A percentile compares a stretch with the other conserved stretches of the same genome.
phyloP scores from a whole-genome alignment of 148 eudicot genomes.

The Polygonum maritimum region DNA sequence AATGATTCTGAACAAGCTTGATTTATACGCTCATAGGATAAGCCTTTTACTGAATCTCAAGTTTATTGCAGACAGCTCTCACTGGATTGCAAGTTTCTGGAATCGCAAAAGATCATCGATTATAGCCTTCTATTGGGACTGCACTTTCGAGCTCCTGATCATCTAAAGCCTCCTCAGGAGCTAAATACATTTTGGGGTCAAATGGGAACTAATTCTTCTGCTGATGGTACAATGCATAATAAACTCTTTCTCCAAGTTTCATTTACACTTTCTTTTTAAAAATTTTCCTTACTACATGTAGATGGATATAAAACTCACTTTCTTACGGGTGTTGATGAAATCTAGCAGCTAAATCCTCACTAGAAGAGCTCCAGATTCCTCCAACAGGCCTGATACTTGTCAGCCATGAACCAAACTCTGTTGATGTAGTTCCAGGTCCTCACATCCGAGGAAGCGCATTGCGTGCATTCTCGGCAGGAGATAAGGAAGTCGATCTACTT shows the following conservation, averaged over 20 bases:
- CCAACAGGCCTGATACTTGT: conserved; percentile 79
- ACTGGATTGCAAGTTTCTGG: conserved; percentile 69
- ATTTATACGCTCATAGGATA: background rate
- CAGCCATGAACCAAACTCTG: conserved; percentile 73
- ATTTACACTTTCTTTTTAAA: too few species aligned
- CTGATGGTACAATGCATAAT: conserved; percentile 10
- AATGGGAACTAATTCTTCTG: conserved; percentile 23
- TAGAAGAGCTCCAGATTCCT: conserved; percentile 47
- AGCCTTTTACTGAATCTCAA: background rate
- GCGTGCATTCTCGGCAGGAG: conserved; percentile 71
- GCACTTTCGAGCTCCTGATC: conserved; percentile 79
- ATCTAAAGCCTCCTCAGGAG: conserved; percentile 52
- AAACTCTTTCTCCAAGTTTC: background rate
- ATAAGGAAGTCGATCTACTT: conserved; percentile 82
- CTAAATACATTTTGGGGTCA: conserved; percentile 23
- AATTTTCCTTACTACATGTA: too few species aligned
- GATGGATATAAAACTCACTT: background rate
- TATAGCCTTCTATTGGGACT: conserved; percentile 39
- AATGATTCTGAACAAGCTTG: background rate
- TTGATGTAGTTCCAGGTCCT: conserved; percentile 69
- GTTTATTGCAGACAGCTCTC: conserved; percentile 57
- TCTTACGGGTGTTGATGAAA: background rate
- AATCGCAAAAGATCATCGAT: conserved; percentile 52
- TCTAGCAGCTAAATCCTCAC: conserved; percentile 32
- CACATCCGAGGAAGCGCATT: conserved; percentile 80